Conservation (phyloP, 495 filamentous ascomycete species). For the Penicillium samsonianum region DNA sequence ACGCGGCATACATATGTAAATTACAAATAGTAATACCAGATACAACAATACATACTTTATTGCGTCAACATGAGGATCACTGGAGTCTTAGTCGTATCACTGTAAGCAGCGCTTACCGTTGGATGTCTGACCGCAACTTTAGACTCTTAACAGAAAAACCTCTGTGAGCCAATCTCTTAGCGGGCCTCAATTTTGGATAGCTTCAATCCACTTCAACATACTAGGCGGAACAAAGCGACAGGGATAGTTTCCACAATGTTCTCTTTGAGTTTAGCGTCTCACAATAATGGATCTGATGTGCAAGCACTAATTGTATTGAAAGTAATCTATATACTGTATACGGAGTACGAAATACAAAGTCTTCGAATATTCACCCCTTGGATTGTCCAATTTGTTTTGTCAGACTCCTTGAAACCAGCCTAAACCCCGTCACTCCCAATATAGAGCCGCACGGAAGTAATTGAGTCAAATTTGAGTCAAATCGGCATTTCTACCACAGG, state of each 20-base stretch:
- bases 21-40: neutral
- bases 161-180: slow-evolving; percentile 17
- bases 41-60: slow-evolving; percentile 3
- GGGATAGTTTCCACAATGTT: neutral
- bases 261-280: slow-evolving; percentile 4
- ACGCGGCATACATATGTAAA: slow-evolving; percentile 1
- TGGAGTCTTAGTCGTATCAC: neutral
- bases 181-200: slow-evolving; percentile 22
- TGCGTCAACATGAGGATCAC: slow-evolving; percentile 17
- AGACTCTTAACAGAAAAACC: slow-evolving; percentile 18
- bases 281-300: slow-evolving; percentile 4
- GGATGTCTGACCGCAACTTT: slow-evolving; percentile 25
- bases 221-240: slow-evolving; percentile 20
- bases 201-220: slow-evolving; percentile 8
- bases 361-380: neutral
- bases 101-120: slow-evolving; percentile 15
- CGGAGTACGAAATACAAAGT: no score
- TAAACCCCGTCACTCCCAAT: neutral
- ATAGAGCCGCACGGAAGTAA: slow-evolving; percentile 1
- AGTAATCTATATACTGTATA: neutral
- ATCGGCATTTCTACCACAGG: slow-evolving; percentile 8
- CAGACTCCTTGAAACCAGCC: neutral
- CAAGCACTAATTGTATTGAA: slow-evolving; percentile 2
- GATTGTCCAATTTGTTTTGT: neutral
- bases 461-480: neutral